Percentiles rank a stretch among this genome's conserved stretches.
These are phyloP conservation scores for Clitocybe nebularis DNA, from an alignment of 1,284 basidiomycete species.

Conservation along the genomic window DNA sequence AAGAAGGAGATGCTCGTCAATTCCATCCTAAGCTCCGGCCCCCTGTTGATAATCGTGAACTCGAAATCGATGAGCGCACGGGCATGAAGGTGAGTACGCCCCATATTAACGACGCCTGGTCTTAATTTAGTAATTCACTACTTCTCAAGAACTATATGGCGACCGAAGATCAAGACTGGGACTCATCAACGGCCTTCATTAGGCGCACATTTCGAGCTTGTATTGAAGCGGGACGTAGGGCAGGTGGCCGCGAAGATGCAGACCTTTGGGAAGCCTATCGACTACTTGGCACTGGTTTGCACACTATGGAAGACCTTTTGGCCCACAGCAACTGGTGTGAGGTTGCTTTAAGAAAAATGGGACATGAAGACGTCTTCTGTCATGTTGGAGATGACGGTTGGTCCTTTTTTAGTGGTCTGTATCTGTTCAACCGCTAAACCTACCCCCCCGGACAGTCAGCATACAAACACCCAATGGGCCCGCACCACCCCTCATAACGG, in stretches of 20 bases:
- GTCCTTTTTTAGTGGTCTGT: background rate
- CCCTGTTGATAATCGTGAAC: constrained; percentile 67
- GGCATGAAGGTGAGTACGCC: constrained; percentile 71
- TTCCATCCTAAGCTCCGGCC: constrained; percentile 71
- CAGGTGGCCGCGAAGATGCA: constrained; percentile 47
- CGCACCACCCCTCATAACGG: constrained; percentile 78
- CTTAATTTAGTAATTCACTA: background rate
- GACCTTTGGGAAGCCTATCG: constrained; percentile 73
- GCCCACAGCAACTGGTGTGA: constrained; percentile 85
- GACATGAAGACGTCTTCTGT: constrained; percentile 73
- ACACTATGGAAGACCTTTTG: constrained; percentile 73
- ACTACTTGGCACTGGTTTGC: constrained; percentile 66
- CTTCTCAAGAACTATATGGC: constrained; percentile 39
- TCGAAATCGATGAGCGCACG: constrained; percentile 76
- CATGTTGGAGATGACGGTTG: constrained; percentile 79
- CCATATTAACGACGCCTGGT: background rate
- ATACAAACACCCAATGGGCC: constrained; percentile 71
- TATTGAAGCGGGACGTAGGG: constrained; percentile 56
- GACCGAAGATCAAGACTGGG: constrained; percentile 65
- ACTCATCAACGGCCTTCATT: constrained; percentile 77
- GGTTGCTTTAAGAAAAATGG: constrained; percentile 68
- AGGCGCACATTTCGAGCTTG: constrained; percentile 64
- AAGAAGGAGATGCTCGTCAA: constrained; percentile 66
- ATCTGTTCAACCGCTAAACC: too few species aligned
- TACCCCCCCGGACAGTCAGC: constrained; percentile 31